Base-by-base conservation (phyloP, 371 early-diverging fungal species). In the Mortierella sp. region DNA sequence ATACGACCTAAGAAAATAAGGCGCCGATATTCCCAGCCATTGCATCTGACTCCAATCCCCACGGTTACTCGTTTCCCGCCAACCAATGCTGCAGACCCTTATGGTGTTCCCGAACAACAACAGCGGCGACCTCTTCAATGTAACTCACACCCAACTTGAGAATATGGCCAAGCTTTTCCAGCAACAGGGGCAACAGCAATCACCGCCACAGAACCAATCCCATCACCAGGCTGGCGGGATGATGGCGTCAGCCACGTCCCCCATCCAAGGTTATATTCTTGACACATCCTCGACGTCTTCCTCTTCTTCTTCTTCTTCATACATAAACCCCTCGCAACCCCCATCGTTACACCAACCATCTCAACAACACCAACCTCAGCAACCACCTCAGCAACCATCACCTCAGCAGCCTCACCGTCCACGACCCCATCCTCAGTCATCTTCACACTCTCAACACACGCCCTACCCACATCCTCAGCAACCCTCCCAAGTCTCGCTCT, bases 81-180 rank as follows among this genome's bases (percentile, higher is more conserved):
- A 43, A 40, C 53, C 56, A 50, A 65, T 66, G 66, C 61, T 57
- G 7, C 58, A 53, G 62, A 59, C 53, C 58, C 57, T 61, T 53
- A 66, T 73, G 67, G 67, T 67, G 54, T 34, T 34, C 34, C 34
- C 34, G 34, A 34, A 10, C 10, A 34, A 34, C 34, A 34, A 10
- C 34, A 10, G 34, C 10, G 10, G 10, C 34, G 34, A 34, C 10
- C 34, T 34, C 34, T 34, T 34, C 34, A 34, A 34, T 34, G 34
- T 34, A n/a, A n/a, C n/a, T 10, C 34, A 34, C 10, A 34, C 34
- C 10, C 34, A 34, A 34, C 34, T 34, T 34, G 73, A 73, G 34
- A 62, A 54, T 57, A 45, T 71, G 45, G 63, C 43, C 45, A 56
- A 53, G 34, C 27, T 72, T 8, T 43, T 63, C 31, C 65, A 66